Evolutionary conservation across 805 yeast genomes (phyloP).

Genomic region (Clavispora asparagi): DNA sequence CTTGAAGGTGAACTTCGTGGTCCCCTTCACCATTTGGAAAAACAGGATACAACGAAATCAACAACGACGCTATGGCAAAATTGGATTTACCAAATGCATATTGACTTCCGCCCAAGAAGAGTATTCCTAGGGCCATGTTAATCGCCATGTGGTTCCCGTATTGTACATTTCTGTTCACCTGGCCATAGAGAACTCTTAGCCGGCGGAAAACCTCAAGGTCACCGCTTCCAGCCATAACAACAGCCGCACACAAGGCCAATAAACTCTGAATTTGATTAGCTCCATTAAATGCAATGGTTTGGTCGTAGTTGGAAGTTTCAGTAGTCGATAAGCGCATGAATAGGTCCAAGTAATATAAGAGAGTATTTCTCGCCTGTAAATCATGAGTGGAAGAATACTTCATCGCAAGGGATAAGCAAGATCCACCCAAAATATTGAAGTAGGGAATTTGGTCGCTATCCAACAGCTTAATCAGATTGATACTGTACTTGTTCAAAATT

Average conservation of each 20-base stretch:
- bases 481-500: conserved; percentile 29
- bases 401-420: conserved; percentile 68
- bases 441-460: conserved; percentile 60
- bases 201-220: conserved; percentile 75
- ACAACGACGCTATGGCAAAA: conserved; percentile 61
- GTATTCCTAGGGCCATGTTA: conserved; percentile 79
- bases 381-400: conserved; percentile 70
- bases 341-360: conserved; percentile 52
- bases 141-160: conserved; percentile 75
- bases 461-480: conserved; percentile 20
- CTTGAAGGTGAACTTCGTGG: conserved; percentile 68
- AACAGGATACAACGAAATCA: conserved; percentile 75
- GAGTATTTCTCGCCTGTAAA: conserved; percentile 45
- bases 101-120: conserved; percentile 91
- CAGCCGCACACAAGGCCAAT: conserved; percentile 58
- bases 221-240: conserved; percentile 89
- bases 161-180: conserved; percentile 38
- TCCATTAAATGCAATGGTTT: conserved; percentile 48
- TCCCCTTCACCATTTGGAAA: conserved; percentile 45
- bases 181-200: conserved; percentile 63
- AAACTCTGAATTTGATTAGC: conserved; percentile 54
- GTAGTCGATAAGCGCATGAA: conserved; percentile 40
- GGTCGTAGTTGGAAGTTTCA: conserved; percentile 50
- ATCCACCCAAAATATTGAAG: conserved; percentile 68
- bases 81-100: conserved; percentile 66